Evolutionary conservation across 805 yeast genomes (phyloP).

Genomic region (Starmerella tilneyi): DNA sequence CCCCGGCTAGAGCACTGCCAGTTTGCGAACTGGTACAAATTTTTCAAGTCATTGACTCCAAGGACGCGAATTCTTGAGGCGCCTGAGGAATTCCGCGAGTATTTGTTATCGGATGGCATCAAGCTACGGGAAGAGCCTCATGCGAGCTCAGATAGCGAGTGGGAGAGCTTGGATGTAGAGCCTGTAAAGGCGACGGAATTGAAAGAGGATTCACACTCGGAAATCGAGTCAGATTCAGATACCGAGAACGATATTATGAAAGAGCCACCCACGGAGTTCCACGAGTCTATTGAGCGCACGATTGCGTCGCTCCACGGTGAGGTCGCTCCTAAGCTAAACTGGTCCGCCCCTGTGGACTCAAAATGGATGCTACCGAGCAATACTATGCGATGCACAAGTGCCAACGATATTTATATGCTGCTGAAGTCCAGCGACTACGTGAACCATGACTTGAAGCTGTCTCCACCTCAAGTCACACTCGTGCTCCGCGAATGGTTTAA

Average conservation of each 20-base stretch:
- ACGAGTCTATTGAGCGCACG: conserved; percentile 38
- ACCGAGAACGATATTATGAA: conserved; percentile 19
- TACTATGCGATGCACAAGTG: conserved; percentile 57
- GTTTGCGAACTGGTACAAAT: conserved; percentile 42
- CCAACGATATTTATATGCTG: conserved; percentile 67
- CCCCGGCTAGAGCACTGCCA: conserved; percentile 12
- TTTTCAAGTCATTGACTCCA: conserved; percentile 42
- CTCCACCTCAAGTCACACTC: conserved; percentile 35
- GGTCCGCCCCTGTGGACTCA: conserved; percentile 96
- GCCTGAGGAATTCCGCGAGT: conserved; percentile 49
- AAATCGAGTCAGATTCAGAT: conserved; percentile 49
- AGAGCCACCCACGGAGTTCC: conserved; percentile 40
- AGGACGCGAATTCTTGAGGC: conserved; percentile 46
- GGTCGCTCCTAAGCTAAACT: conserved; percentile 82
- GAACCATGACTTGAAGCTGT: conserved; percentile 68
- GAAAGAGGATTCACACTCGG: conserved; percentile 24
- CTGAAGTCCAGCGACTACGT: conserved; percentile 82
- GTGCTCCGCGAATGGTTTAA: conserved; percentile 74
- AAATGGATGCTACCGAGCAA: conserved; percentile 80
- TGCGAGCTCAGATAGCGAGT: conserved; percentile 13
- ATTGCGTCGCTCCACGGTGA: conserved; percentile 44
- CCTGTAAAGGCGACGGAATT: conserved; percentile 33
- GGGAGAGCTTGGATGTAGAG: conserved; percentile 36
- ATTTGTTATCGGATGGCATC: conserved; percentile 59
- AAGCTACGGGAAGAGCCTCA: conserved; percentile 42